Base-by-base conservation (phyloP, 371 early-diverging fungal species). In the Apophysomyces elegans region DNA sequence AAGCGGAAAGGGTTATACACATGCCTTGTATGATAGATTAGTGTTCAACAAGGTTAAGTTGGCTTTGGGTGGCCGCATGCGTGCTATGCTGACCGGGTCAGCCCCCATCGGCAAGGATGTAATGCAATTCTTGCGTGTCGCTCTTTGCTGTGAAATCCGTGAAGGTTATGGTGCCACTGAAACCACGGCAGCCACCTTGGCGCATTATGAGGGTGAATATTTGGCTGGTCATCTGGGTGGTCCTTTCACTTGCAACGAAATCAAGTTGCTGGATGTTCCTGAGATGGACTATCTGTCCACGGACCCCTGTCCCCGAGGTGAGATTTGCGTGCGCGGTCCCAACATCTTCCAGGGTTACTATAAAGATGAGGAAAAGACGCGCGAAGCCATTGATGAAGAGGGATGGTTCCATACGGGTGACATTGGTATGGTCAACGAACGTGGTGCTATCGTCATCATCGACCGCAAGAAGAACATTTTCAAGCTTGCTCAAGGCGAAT, bases 391-490 rank as follows among this genome's bases (percentile, higher is more conserved):
- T 41, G 90, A 90, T 60, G 77, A 85, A 0, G 97, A 96, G 44
- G 96, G 95, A 1, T 99, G 98, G 99, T 71, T 93, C 41, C 88
- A 89, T 62, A 96, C 99, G 2, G 96, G 87, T 9, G 99, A 99
- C 73, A 90, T 99, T 74, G 98, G 91, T 32, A 75, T 79, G 70
- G 73, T 96, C 58, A 86, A 95, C 67, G 82, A 85, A 44, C 75
- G 81, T 16, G 95, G 95, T 8, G 59, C 65, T 41, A 43, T 80
- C 59, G 75, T 88, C 1, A 93, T 99, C 69, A 91, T 99, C 71
- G 99, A 99, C 78, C 86, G 99, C 45, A 93, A 93, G 75, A 99
- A 99, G 85, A 96, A 96, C 70, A 95, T 99, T 61, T 99, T 99
- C 88, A 99, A 99, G 86, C 86, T 95, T 43, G 76, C 88, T 11